Percentiles rank a stretch among this genome's conserved stretches.
phyloP scores from a whole-genome alignment of 805 yeast genomes.

The Candida xyloterini region DNA sequence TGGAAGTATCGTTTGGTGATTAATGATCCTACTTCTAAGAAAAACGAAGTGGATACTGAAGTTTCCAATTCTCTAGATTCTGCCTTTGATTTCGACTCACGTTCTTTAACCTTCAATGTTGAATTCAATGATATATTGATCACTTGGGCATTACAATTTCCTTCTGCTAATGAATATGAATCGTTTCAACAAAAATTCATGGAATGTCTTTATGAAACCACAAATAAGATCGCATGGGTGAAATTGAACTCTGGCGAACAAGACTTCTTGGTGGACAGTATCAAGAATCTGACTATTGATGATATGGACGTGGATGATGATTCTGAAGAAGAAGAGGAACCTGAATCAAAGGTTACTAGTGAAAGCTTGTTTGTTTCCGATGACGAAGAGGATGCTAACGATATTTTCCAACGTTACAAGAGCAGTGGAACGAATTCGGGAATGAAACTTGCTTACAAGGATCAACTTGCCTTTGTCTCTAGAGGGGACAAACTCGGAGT shows the following conservation, averaged over 20 bases:
- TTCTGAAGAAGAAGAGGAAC: constrained; percentile 32
- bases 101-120: constrained; percentile 66
- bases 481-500: constrained; percentile 81
- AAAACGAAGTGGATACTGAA: constrained; percentile 37
- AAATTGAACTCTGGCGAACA: constrained; percentile 42
- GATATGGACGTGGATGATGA: constrained; percentile 31
- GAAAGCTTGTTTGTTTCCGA: constrained; percentile 14
- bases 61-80: constrained; percentile 58
- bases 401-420: constrained; percentile 21
- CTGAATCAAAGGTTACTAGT: constrained; percentile 1
- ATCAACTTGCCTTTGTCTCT: constrained; percentile 73
- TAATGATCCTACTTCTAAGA: constrained; percentile 21
- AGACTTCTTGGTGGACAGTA: constrained; percentile 56
- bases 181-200: constrained; percentile 53
- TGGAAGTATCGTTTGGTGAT: constrained; percentile 57
- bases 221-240: constrained; percentile 50
- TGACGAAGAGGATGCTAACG: constrained; percentile 25
- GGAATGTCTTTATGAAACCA: constrained; percentile 58
- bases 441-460: constrained; percentile 66
- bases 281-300: constrained; percentile 38
- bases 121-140: constrained; percentile 38
- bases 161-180: constrained; percentile 36
- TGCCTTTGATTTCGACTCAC: constrained; percentile 53
- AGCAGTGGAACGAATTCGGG: constrained; percentile 47
- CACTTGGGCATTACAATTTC: constrained; percentile 66